These are phyloP conservation scores for Groenewaldozyma salmanticensis DNA, from an alignment of 805 yeast genomes.

Conservation along the genomic window DNA sequence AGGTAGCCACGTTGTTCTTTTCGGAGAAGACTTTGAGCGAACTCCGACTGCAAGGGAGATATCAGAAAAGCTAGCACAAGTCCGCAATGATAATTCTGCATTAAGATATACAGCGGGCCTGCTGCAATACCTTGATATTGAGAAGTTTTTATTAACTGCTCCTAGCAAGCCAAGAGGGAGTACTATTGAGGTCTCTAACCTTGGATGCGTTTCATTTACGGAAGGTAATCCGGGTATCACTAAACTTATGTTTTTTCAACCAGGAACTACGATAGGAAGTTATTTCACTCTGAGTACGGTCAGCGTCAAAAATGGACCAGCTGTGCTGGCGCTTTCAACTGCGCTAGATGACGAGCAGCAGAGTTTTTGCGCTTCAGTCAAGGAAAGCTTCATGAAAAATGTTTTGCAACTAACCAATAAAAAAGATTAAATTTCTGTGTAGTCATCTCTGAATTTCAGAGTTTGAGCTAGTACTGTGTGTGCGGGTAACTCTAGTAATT, in stretches of 20 bases:
- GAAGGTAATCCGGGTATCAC: constrained; percentile 1
- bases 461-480: too few species aligned
- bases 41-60: neutral
- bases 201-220: constrained; percentile 4
- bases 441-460: too few species aligned
- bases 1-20: neutral
- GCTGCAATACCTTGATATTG: neutral
- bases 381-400: neutral
- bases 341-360: constrained; percentile 8
- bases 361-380: neutral
- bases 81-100: neutral
- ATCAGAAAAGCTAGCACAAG: neutral
- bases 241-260: constrained; percentile 3
- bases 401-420: too few species aligned
- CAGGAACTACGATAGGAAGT: constrained; percentile 2
- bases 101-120: neutral
- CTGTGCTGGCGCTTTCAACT: constrained; percentile 2
- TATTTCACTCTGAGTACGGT: constrained; percentile 4
- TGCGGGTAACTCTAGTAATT: too few species aligned
- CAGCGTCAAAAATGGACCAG: constrained; percentile 4
- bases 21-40: neutral
- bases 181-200: constrained; percentile 6
- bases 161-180: neutral
- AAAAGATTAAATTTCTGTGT: too few species aligned
- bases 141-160: neutral